These are phyloP conservation scores for Chlamydomonas applanata DNA, from an alignment of 139 green algal genomes.

Conservation along the genomic window DNA sequence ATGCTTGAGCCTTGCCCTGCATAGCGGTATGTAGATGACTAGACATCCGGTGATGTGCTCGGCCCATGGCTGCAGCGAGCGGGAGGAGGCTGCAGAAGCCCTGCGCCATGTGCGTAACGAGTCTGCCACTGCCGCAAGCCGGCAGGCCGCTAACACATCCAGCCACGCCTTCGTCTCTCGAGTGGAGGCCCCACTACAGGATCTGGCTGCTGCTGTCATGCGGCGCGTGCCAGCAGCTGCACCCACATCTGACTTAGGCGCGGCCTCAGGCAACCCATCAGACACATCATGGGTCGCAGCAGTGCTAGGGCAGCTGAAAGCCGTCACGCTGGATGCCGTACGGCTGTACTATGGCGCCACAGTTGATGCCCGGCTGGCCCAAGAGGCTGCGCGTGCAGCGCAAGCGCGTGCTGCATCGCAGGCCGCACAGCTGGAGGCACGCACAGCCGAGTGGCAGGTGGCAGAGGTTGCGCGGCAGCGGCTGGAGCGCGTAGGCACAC, in stretches of 20 bases:
- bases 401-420: background rate
- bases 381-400: conserved; percentile 11
- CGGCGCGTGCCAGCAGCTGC: background rate
- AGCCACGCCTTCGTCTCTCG: background rate
- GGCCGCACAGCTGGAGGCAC: background rate
- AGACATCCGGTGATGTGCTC: background rate
- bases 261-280: background rate
- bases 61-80: conserved; percentile 35
- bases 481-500: conserved; percentile 1
- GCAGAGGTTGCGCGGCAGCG: background rate
- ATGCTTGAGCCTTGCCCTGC: too few relatives aligned
- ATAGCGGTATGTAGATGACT: too few relatives aligned
- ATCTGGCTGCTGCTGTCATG: background rate
- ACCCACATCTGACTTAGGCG: background rate
- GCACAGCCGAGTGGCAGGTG: conserved; percentile 4
- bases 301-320: background rate
- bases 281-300: background rate
- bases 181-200: background rate
- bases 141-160: background rate
- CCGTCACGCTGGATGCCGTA: background rate
- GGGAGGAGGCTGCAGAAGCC: conserved; percentile 33
- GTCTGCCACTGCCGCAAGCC: background rate
- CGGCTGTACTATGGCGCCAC: background rate
- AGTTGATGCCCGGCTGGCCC: conserved; percentile 1
- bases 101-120: conserved; percentile 23